Percentiles rank a stretch among this genome's conserved stretches.
Evolutionary conservation across 2,329 filamentous ascomycete species (phyloP).

Genomic region (Paecilomyces niveus): DNA sequence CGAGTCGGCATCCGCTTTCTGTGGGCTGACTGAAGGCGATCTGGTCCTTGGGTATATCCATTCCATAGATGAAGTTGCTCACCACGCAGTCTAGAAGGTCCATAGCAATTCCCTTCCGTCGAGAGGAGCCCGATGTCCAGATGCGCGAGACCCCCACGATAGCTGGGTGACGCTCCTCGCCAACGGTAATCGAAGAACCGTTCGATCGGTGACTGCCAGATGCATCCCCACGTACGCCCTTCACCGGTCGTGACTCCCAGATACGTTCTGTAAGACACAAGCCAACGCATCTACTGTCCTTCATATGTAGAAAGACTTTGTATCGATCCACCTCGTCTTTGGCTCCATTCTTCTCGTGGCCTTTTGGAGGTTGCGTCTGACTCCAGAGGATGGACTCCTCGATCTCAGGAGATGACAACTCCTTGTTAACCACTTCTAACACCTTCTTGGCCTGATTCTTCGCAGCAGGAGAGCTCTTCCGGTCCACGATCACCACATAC

Average conservation of each 20-base stretch:
- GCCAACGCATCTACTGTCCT: slow-evolving; percentile 55
- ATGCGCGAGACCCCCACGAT: slow-evolving; percentile 59
- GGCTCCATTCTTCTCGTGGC: slow-evolving; percentile 21
- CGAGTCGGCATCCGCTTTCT: slow-evolving; percentile 51
- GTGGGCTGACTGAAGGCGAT: slow-evolving; percentile 63
- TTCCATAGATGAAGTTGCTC: slow-evolving; percentile 49
- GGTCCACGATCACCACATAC: slow-evolving; percentile 52
- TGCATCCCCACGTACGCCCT: slow-evolving; percentile 20
- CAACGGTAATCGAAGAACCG: slow-evolving; percentile 40
- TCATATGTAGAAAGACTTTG: slow-evolving; percentile 56
- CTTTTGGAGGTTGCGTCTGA: slow-evolving; percentile 34
- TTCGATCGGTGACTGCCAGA: slow-evolving; percentile 10
- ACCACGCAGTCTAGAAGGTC: slow-evolving; percentile 51
- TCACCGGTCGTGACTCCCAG: slow-evolving; percentile 47
- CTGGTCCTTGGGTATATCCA: slow-evolving; percentile 47
- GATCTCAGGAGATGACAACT: slow-evolving; percentile 56
- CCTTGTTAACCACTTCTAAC: slow-evolving; percentile 55
- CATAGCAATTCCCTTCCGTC: slow-evolving; percentile 51
- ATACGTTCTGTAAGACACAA: slow-evolving; percentile 57
- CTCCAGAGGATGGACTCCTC: slow-evolving; percentile 53
- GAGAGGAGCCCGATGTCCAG: slow-evolving; percentile 54
- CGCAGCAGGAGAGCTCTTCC: slow-evolving; percentile 45
- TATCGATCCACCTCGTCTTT: slow-evolving; percentile 43
- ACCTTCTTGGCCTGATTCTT: slow-evolving; percentile 50
- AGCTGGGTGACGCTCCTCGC: slow-evolving; percentile 37